Evolutionary conservation across 345 rosid species (phyloP).

Genomic region (Euphorbia peplus): DNA sequence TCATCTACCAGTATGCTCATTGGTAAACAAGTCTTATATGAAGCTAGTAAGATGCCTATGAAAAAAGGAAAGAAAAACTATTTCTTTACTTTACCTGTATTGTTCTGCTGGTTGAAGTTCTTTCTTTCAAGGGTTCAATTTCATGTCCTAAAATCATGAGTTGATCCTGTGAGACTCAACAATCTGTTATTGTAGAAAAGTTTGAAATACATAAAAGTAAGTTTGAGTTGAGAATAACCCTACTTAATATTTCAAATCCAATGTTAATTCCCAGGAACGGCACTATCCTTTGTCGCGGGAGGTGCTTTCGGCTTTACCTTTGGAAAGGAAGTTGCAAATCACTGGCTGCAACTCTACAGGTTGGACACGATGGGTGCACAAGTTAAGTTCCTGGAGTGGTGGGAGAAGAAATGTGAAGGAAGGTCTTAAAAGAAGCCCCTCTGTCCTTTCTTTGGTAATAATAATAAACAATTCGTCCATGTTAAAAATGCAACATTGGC

Average conservation of each 20-base stretch:
- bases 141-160: not conserved
- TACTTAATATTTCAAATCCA: too few species aligned
- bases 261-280: constrained; percentile 54
- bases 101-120: too few species aligned
- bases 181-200: too few species aligned
- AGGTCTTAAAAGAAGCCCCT: constrained; percentile 11
- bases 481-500: not conserved
- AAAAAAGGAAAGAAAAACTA: not conserved
- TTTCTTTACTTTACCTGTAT: not conserved
- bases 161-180: not conserved
- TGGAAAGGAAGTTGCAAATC: constrained; percentile 82
- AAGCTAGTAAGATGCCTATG: not conserved
- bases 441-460: not conserved
- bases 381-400: constrained; percentile 90
- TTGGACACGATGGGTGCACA: constrained; percentile 87
- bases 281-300: constrained; percentile 72
- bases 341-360: constrained; percentile 69
- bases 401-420: constrained; percentile 57
- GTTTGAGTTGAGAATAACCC: too few species aligned
- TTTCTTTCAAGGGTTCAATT: not conserved
- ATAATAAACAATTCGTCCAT: not conserved
- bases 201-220: too few species aligned
- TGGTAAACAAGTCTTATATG: not conserved
- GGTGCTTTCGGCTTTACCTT: constrained; percentile 86
- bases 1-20: too few species aligned